Evolutionary conservation across 1,284 basidiomycete species (phyloP).

Genomic region (Mycena citricolor): DNA sequence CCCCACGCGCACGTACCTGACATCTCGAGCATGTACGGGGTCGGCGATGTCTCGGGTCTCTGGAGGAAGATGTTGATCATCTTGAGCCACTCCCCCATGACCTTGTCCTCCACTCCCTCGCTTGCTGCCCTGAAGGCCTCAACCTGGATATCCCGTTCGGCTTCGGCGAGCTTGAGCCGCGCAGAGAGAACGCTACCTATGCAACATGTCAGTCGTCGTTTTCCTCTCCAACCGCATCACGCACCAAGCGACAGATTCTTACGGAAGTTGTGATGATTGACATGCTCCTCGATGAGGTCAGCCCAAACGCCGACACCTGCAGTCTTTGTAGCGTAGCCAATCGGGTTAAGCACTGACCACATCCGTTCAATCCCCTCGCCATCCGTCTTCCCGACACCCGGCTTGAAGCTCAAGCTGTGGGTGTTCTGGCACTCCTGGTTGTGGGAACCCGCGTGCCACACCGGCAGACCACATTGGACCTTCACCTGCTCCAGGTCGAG

Average conservation of each 20-base stretch:
- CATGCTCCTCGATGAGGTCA: constrained; percentile 7
- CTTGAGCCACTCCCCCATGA: constrained; percentile 1
- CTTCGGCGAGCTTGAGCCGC: too few species aligned
- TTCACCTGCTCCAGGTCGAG: background rate
- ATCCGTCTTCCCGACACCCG: constrained; percentile 25
- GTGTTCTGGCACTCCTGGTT: constrained; percentile 22
- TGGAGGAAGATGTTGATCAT: constrained; percentile 6
- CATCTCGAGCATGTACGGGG: constrained; percentile 11
- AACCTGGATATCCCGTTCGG: constrained; percentile 11
- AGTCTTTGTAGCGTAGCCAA: constrained; percentile 12
- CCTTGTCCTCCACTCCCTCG: background rate
- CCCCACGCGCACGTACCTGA: background rate
- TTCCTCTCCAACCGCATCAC: too few species aligned
- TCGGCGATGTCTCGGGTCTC: background rate
- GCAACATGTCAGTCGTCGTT: too few species aligned
- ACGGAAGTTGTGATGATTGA: constrained; percentile 9
- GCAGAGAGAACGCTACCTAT: too few species aligned
- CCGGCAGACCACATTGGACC: constrained; percentile 23
- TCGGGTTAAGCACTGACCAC: background rate
- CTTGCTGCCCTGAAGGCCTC: constrained; percentile 8
- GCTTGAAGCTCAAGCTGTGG: constrained; percentile 22
- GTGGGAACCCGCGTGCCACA: constrained; percentile 28
- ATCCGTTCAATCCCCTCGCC: constrained; percentile 9
- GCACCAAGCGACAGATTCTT: constrained; percentile 10
- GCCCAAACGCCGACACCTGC: constrained; percentile 25